Evolutionary conservation across 2,329 filamentous ascomycete genomes (phyloP).

Genomic region (Paecilomyces niveus): DNA sequence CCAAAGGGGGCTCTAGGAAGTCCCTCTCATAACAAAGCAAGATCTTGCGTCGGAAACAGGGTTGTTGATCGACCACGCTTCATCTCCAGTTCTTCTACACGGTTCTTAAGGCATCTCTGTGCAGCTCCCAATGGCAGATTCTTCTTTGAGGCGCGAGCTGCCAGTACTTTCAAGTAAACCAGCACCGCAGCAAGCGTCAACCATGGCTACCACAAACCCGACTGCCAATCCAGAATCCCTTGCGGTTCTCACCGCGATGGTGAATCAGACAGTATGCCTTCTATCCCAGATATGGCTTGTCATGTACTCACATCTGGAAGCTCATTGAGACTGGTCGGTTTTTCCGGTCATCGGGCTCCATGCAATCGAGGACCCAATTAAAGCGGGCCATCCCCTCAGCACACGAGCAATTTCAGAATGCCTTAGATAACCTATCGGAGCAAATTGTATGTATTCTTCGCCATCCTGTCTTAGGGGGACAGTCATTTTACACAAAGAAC

Average conservation of each 20-base stretch:
- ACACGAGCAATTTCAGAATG: conserved; percentile 33
- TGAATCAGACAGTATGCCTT: conserved; percentile 29
- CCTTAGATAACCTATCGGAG: conserved; percentile 34
- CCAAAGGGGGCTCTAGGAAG: background rate
- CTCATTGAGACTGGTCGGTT: conserved; percentile 36
- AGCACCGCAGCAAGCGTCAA: background rate
- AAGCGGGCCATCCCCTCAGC: conserved; percentile 31
- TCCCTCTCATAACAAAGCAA: background rate
- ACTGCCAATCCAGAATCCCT: conserved; percentile 27
- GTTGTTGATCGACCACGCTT: background rate
- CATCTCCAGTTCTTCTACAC: background rate
- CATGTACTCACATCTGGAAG: conserved; percentile 19
- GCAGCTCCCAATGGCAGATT: background rate
- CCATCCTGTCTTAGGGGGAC: background rate
- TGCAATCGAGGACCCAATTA: conserved; percentile 26
- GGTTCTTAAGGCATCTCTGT: background rate
- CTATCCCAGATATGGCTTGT: conserved; percentile 3
- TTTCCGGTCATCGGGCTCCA: conserved; percentile 29
- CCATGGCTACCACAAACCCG: conserved; percentile 15
- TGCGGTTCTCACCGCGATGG: conserved; percentile 24
- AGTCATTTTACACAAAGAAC: background rate
- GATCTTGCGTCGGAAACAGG: background rate
- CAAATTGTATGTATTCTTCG: conserved; percentile 30
- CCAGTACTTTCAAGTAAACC: background rate
- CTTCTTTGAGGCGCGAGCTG: background rate